A percentile compares a stretch with the other conserved stretches of the same genome.
Evolutionary conservation across 257 asterid species (phyloP).

Genomic region (Mentha longifolia): DNA sequence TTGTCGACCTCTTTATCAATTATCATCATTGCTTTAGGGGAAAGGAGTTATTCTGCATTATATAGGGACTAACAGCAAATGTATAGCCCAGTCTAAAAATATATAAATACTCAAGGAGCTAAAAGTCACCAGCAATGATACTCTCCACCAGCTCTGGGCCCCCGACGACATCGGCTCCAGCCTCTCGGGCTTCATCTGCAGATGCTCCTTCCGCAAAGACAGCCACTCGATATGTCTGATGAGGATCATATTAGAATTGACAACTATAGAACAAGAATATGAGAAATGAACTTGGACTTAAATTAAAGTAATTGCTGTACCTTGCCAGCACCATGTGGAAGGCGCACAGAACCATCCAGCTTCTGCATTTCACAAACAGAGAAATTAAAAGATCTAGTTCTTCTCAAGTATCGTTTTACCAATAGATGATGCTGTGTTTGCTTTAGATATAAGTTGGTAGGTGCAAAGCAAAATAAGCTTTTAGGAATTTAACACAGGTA

Average conservation of each 20-base stretch:
- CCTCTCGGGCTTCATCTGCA: constrained; percentile 93
- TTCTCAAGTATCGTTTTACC: constrained; percentile 21
- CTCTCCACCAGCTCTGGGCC: constrained; percentile 88
- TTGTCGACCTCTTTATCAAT: not conserved
- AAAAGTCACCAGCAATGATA: constrained; percentile 60
- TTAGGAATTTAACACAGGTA: not conserved
- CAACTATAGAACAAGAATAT: constrained; percentile 28
- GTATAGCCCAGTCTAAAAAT: not conserved
- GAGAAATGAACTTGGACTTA: constrained; percentile 16
- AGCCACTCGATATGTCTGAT: constrained; percentile 76
- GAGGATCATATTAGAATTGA: constrained; percentile 38
- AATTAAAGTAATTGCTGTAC: constrained; percentile 43
- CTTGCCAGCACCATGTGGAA: constrained; percentile 96
- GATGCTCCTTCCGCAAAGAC: constrained; percentile 99
- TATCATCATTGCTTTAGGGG: not conserved
- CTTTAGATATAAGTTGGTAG: not conserved
- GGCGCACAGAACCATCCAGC: constrained; percentile 75
- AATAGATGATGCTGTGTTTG: not conserved
- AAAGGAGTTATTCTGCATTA: constrained; percentile 2
- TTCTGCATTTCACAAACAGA: constrained; percentile 63
- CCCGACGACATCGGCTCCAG: constrained; percentile 94
- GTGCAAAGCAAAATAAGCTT: not conserved
- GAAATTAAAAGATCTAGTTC: constrained; percentile 14
- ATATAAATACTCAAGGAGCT: not conserved
- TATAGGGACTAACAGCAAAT: not conserved